These are phyloP conservation scores for Exobasidium rhododendri DNA, from an alignment of 1,284 basidiomycete genomes.

Conservation along the genomic window DNA sequence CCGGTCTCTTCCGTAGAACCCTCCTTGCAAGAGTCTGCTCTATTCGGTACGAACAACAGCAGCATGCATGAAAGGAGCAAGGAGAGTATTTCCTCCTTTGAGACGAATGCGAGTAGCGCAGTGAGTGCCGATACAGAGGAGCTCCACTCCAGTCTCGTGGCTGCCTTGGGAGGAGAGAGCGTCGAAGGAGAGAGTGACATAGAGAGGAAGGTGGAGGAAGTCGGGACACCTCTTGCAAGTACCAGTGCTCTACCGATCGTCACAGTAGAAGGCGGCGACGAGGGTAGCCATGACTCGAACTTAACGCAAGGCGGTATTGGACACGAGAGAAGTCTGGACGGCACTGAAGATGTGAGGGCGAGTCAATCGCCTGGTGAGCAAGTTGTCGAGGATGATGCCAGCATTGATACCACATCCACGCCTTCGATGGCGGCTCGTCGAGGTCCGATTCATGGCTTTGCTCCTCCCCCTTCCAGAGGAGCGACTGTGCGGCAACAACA, in stretches of 20 bases:
- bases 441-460: neutral
- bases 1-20: neutral
- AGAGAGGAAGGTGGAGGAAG: neutral
- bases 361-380: neutral
- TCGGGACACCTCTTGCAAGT: neutral
- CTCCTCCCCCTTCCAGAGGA: neutral
- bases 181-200: too few species aligned
- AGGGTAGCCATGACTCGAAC: neutral
- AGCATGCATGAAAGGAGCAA: slow-evolving; percentile 15
- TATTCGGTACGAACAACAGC: neutral
- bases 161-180: slow-evolving; percentile 3
- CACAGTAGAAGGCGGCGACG: neutral
- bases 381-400: neutral
- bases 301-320: neutral
- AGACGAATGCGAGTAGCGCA: slow-evolving; percentile 1
- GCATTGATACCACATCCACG: neutral
- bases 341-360: neutral
- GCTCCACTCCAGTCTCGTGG: slow-evolving; percentile 14
- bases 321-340: neutral
- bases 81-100: slow-evolving; percentile 19
- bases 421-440: neutral
- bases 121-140: slow-evolving; percentile 21
- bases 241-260: neutral
- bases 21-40: neutral
- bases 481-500: neutral